Evolutionary conservation across 2,329 filamentous ascomycete genomes (phyloP).

Genomic region (Purpureocillium lavendulum): DNA sequence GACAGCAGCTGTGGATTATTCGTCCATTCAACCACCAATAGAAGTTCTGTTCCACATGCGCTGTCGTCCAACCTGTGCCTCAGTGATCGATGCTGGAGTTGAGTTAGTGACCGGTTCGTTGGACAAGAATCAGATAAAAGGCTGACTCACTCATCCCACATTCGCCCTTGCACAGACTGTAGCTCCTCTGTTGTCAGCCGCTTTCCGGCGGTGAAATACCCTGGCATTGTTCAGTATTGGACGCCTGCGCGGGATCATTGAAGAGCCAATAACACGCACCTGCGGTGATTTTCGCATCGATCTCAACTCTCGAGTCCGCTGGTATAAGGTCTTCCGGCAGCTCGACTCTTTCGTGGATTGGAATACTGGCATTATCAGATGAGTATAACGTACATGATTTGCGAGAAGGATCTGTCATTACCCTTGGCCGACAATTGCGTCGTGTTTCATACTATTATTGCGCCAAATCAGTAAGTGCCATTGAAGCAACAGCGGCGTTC

Average conservation of each 20-base stretch:
- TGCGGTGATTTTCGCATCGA: slow-evolving; percentile 95
- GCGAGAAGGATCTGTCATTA: too few species aligned
- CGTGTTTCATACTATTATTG: slow-evolving; percentile 71
- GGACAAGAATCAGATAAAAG: too few species aligned
- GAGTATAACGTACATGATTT: too few species aligned
- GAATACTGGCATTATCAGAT: slow-evolving; percentile 45
- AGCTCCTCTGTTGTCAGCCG: slow-evolving; percentile 83
- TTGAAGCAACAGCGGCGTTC: slow-evolving; percentile 14
- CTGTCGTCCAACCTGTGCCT: too few species aligned
- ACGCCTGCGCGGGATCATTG: background rate
- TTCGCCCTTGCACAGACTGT: slow-evolving; percentile 74
- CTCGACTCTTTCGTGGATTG: slow-evolving; percentile 82
- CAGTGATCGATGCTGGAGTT: too few species aligned
- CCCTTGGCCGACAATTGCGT: slow-evolving; percentile 79
- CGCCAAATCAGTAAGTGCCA: background rate
- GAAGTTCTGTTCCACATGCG: too few species aligned
- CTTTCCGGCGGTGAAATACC: slow-evolving; percentile 80
- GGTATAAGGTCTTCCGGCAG: slow-evolving; percentile 93
- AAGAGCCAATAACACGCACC: slow-evolving; percentile 44
- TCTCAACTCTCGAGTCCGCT: slow-evolving; percentile 92
- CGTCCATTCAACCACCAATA: too few species aligned
- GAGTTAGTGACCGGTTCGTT: too few species aligned
- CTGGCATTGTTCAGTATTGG: slow-evolving; percentile 23
- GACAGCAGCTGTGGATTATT: too few species aligned
- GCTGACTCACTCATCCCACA: slow-evolving; percentile 69